Evolutionary conservation across 2,329 filamentous ascomycete species (phyloP).

Genomic region (Microdochium bolleyi): DNA sequence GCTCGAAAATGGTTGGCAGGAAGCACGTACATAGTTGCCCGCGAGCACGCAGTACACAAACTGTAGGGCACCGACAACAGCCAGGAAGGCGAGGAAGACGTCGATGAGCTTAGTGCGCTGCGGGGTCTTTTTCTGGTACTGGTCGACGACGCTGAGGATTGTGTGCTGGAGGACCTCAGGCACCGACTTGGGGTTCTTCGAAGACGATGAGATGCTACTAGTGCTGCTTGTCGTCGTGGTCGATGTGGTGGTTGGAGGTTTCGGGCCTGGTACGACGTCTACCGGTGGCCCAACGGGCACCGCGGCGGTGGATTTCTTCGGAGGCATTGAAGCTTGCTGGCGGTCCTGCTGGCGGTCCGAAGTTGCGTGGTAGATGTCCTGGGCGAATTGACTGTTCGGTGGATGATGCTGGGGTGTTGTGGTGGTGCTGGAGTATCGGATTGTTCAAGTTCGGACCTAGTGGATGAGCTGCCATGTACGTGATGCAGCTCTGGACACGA

Average conservation of each 20-base stretch:
- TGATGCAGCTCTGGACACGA: slow-evolving; percentile 19
- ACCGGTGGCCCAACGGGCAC: slow-evolving; percentile 12
- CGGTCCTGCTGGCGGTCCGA: too few relatives aligned
- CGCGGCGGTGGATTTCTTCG: slow-evolving; percentile 36
- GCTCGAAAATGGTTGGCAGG: too few relatives aligned
- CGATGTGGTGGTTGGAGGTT: slow-evolving; percentile 6
- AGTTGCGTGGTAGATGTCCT: neutral
- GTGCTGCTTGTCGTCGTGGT: slow-evolving; percentile 11
- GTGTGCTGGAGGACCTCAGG: slow-evolving; percentile 47
- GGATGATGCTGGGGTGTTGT: neutral
- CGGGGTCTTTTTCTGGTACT: slow-evolving; percentile 74
- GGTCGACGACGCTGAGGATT: slow-evolving; percentile 60
- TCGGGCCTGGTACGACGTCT: slow-evolving; percentile 7
- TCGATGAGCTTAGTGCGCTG: slow-evolving; percentile 91
- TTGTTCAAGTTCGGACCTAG: too few relatives aligned
- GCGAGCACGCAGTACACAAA: slow-evolving; percentile 88
- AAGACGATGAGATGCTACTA: slow-evolving; percentile 11
- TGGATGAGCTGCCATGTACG: neutral
- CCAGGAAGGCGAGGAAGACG: slow-evolving; percentile 80
- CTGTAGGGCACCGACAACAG: slow-evolving; percentile 79
- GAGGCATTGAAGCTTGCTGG: slow-evolving; percentile 27
- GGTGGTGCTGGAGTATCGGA: neutral
- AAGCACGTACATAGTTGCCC: slow-evolving; percentile 79
- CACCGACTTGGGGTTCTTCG: slow-evolving; percentile 4
- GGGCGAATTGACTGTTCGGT: neutral